phyloP scores from a whole-genome alignment of 805 yeast genomes.

The Yarrowia yakushimensis region DNA sequence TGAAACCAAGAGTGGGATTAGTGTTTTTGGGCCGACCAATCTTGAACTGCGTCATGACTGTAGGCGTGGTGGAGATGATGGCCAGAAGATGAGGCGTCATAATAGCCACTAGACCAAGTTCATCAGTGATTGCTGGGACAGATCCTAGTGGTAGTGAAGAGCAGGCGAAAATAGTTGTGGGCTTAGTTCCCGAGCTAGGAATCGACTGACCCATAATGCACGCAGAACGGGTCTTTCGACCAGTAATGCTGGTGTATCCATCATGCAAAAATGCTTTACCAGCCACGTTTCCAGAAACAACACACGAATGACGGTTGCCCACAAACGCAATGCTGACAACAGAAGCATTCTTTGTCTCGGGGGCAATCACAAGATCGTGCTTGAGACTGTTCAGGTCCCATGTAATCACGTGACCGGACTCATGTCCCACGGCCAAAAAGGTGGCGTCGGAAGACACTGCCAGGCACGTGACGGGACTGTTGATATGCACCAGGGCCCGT shows the following conservation, averaged over 20 bases:
- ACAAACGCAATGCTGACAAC: conserved; percentile 42
- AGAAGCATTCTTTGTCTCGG: conserved; percentile 38
- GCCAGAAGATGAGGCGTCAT: conserved; percentile 50
- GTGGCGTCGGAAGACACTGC: conserved; percentile 66
- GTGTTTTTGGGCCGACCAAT: conserved; percentile 47
- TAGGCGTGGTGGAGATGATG: conserved; percentile 54
- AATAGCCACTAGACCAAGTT: conserved; percentile 57
- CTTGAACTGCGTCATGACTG: conserved; percentile 52
- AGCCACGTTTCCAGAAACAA: conserved; percentile 52
- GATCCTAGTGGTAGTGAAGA: conserved; percentile 61
- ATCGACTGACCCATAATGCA: conserved; percentile 34
- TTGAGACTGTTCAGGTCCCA: conserved; percentile 54
- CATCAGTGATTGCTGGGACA: conserved; percentile 51
- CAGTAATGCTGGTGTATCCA: conserved; percentile 49
- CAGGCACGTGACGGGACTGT: conserved; percentile 53
- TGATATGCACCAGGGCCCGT: conserved; percentile 41
- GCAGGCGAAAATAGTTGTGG: conserved; percentile 43
- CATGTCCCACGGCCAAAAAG: conserved; percentile 64
- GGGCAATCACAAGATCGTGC: conserved; percentile 30
- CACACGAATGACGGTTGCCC: conserved; percentile 52
- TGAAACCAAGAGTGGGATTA: conserved; percentile 35
- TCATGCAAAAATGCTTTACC: conserved; percentile 65
- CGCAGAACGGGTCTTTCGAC: conserved; percentile 55
- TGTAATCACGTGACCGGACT: conserved; percentile 57
- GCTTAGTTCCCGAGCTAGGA: conserved; percentile 24